A percentile compares a stretch with the other conserved stretches of the same genome.
Evolutionary conservation across 768 basidiomycete genomes (phyloP).

Genomic region (Mycena vitilis): DNA sequence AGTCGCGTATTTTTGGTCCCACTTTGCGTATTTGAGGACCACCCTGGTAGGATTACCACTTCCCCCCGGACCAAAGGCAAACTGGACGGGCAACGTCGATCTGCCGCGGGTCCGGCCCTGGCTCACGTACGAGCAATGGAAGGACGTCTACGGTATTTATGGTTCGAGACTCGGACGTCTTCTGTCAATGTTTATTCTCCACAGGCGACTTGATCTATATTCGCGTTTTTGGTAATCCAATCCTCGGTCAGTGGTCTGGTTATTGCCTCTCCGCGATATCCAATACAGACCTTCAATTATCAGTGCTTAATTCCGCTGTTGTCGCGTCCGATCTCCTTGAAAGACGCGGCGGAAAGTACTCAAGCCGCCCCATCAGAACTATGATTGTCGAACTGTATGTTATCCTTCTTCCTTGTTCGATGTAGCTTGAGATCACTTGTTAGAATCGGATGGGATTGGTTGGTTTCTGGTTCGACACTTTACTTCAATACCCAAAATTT

Average conservation of each 20-base stretch:
- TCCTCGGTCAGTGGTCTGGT: constrained; percentile 41
- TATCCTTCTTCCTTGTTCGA: constrained; percentile 4
- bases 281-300: neutral
- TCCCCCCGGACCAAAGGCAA: constrained; percentile 57
- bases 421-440: neutral
- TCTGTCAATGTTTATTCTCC: constrained; percentile 9
- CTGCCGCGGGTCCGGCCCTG: constrained; percentile 55
- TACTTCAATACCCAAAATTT: neutral
- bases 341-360: constrained; percentile 57
- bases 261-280: neutral
- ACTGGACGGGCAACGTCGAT: constrained; percentile 47
- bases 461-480: constrained; percentile 46
- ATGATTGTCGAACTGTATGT: constrained; percentile 59
- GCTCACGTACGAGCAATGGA: constrained; percentile 60
- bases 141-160: constrained; percentile 52
- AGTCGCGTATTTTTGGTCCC: constrained; percentile 31
- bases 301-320: constrained; percentile 56
- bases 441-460: constrained; percentile 62
- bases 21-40: constrained; percentile 18
- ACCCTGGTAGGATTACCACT: constrained; percentile 40
- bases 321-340: constrained; percentile 59
- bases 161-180: neutral
- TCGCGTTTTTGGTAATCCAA: constrained; percentile 56
- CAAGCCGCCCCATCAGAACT: constrained; percentile 53
- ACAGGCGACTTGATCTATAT: constrained; percentile 62